These are phyloP conservation scores for Exophiala lecanii-corni DNA, from an alignment of 2,329 filamentous ascomycete species.

Conservation along the genomic window DNA sequence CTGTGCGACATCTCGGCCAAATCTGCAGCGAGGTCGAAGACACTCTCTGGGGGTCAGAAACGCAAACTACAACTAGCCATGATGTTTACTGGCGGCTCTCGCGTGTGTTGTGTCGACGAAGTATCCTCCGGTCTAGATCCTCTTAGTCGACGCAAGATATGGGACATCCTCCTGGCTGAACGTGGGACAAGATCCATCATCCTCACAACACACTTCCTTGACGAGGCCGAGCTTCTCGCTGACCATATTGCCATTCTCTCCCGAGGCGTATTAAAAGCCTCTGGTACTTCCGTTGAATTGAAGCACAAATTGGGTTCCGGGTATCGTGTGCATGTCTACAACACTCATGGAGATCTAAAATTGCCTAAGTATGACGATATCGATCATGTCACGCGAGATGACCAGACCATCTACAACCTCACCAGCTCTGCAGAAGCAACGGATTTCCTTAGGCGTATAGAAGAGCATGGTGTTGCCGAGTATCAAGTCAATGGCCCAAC, in stretches of 20 bases:
- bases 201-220: conserved; percentile 87
- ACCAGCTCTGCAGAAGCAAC: conserved; percentile 66
- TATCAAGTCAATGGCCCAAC: conserved; percentile 86
- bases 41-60: conserved; percentile 86
- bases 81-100: conserved; percentile 89
- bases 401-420: conserved; percentile 69
- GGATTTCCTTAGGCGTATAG: conserved; percentile 64
- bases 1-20: conserved; percentile 74
- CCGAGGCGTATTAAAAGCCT: conserved; percentile 73
- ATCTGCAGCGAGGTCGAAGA: conserved; percentile 65
- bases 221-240: conserved; percentile 84
- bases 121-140: conserved; percentile 86
- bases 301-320: conserved; percentile 79
- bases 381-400: conserved; percentile 57
- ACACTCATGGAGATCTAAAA: conserved; percentile 45
- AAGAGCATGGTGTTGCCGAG: conserved; percentile 62
- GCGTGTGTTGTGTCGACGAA: conserved; percentile 86
- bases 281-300: conserved; percentile 79
- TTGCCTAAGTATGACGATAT: conserved; percentile 51
- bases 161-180: conserved; percentile 86
- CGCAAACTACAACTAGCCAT: conserved; percentile 87
- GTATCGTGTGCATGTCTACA: conserved; percentile 73
- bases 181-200: conserved; percentile 77
- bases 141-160: conserved; percentile 79
- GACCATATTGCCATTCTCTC: conserved; percentile 87